These are phyloP conservation scores for Gastrodia elata DNA, from an alignment of 106 monocot genomes.

Conservation along the genomic window DNA sequence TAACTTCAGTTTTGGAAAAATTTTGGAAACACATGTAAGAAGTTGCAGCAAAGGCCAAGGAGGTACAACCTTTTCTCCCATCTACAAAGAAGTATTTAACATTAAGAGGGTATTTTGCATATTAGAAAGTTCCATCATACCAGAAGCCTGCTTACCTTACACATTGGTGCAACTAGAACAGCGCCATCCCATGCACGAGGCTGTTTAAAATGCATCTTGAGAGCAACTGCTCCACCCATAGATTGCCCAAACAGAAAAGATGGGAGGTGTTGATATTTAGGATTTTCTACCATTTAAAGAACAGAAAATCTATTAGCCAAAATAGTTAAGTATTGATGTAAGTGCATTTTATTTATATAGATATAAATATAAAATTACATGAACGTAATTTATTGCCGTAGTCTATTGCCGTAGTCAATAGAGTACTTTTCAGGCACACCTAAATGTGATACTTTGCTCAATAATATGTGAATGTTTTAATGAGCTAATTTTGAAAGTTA, in stretches of 20 bases:
- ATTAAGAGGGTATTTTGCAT: background rate
- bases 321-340: background rate
- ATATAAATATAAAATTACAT: too few relatives aligned
- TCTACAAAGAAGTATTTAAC: conserved; percentile 22
- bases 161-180: conserved; percentile 92
- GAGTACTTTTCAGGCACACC: too few relatives aligned
- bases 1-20: conserved; percentile 67
- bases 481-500: too few relatives aligned
- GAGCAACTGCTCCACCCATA: conserved; percentile 91
- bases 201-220: conserved; percentile 78
- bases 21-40: conserved; percentile 46
- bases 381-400: too few relatives aligned
- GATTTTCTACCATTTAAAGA: conserved; percentile 40
- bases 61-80: conserved; percentile 75
- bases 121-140: background rate
- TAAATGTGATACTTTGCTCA: too few relatives aligned
- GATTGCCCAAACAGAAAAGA: conserved; percentile 91
- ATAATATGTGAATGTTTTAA: too few relatives aligned
- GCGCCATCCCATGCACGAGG: conserved; percentile 78
- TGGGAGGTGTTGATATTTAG: conserved; percentile 62
- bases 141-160: conserved; percentile 45
- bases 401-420: too few relatives aligned
- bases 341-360: background rate
- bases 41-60: conserved; percentile 63
- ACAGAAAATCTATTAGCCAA: conserved; percentile 3